phyloP scores from a whole-genome alignment of 1,284 basidiomycete genomes.

The Ceratobasidium sp. region DNA sequence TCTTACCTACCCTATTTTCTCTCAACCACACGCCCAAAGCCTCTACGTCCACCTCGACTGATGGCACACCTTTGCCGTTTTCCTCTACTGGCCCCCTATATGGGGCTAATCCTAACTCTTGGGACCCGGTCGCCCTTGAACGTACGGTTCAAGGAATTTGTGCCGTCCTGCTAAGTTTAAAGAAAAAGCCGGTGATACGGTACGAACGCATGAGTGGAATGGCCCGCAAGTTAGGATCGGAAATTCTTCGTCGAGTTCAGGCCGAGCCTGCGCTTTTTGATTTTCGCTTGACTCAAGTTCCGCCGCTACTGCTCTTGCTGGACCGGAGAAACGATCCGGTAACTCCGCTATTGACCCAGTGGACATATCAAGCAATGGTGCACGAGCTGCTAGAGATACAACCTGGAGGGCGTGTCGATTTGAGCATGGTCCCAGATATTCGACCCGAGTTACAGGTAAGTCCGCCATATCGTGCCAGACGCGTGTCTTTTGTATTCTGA shows the following conservation, averaged over 20 bases:
- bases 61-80: conserved; percentile 30
- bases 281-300: conserved; percentile 75
- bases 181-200: conserved; percentile 93
- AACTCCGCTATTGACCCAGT: conserved; percentile 95
- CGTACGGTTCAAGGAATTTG: conserved; percentile 82
- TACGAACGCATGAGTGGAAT: conserved; percentile 94
- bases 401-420: conserved; percentile 85
- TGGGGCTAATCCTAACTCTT: conserved; percentile 66
- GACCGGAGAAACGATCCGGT: conserved; percentile 98
- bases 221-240: conserved; percentile 87
- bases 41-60: conserved; percentile 26
- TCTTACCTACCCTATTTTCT: conserved; percentile 88
- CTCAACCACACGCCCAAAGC: conserved; percentile 72
- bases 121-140: conserved; percentile 79
- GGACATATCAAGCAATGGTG: conserved; percentile 99
- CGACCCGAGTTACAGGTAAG: conserved; percentile 82
- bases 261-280: conserved; percentile 76
- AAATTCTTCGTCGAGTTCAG: conserved; percentile 76
- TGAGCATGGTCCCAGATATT: conserved; percentile 86
- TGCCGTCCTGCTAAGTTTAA: conserved; percentile 89
- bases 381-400: conserved; percentile 94
- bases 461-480: conserved; percentile 44
- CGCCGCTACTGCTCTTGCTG: conserved; percentile 76
- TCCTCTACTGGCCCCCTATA: conserved; percentile 68
- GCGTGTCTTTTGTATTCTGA: conserved; percentile 6